phyloP scores from a whole-genome alignment of 2,329 filamentous ascomycete species.

The Nemania sp. region DNA sequence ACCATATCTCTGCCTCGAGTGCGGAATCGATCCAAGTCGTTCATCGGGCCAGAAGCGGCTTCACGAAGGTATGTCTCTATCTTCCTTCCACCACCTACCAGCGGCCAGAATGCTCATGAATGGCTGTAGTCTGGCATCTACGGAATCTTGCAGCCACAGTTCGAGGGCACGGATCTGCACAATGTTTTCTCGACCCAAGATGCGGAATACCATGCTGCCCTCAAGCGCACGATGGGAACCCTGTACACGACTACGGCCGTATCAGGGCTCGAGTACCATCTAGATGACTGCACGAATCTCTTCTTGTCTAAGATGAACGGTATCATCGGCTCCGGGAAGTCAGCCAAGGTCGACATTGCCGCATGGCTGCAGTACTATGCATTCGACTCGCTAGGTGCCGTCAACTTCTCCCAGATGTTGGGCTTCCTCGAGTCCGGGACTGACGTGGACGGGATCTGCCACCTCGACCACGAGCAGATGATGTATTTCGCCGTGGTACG shows the following conservation, averaged over 20 bases:
- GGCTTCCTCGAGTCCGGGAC: slow-evolving; percentile 33
- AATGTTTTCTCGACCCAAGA: slow-evolving; percentile 37
- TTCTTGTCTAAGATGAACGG: slow-evolving; percentile 33
- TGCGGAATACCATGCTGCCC: slow-evolving; percentile 33
- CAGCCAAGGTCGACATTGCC: slow-evolving; percentile 15
- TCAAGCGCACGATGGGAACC: slow-evolving; percentile 34
- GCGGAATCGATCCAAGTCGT: slow-evolving; percentile 29
- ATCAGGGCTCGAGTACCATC: slow-evolving; percentile 25
- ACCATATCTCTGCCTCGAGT: slow-evolving; percentile 37
- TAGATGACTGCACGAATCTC: slow-evolving; percentile 28
- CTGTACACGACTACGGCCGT: slow-evolving; percentile 35
- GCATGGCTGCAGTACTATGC: slow-evolving; percentile 37
- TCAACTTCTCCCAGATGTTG: slow-evolving; percentile 35
- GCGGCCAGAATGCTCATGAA: not conserved
- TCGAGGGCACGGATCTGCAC: slow-evolving; percentile 28
- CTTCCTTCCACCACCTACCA: not conserved
- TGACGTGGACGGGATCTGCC: slow-evolving; percentile 33
- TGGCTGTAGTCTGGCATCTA: slow-evolving; percentile 30
- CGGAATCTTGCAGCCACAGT: slow-evolving; percentile 30
- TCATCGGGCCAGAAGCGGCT: slow-evolving; percentile 26
- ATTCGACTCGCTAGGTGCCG: slow-evolving; percentile 28
- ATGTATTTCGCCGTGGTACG: slow-evolving; percentile 35
- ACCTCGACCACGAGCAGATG: slow-evolving; percentile 36
- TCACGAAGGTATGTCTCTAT: slow-evolving; percentile 25
- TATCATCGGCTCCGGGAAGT: slow-evolving; percentile 21